Evolutionary conservation across 2,329 filamentous ascomycete species (phyloP), one percentile per base, ranked within the genome.

Genomic region (Cordyceps farinosa): DNA sequence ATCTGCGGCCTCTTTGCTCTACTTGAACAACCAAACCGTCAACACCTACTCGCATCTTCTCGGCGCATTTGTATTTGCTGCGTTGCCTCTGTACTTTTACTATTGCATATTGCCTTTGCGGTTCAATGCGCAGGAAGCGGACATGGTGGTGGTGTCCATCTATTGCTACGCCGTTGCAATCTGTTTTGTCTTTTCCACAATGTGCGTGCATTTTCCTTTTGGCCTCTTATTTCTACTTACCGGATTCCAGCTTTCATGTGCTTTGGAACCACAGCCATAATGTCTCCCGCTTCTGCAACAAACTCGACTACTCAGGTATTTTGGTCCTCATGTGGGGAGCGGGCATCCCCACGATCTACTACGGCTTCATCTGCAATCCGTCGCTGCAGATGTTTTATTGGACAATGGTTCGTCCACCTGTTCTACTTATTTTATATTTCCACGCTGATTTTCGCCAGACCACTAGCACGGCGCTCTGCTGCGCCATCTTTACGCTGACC

Each of bases 291-390:
- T 60, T 54, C 32, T 64, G 55, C 38, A 64, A 64, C 32, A 60
- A 48, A 27, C 59, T 61, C 22, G 54, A 63, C 29, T 63, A 63
- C 27, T 6, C 60, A 3, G 62, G 62, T 22, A 64, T 64, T 13
- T 42, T 61, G 17, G 27, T 64, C 6, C 62, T 64, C 5, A 60
- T 64, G 50, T 64, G 62, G 62, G 62, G 56, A 30, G 56, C 50
- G 0, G 62, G 50, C 13, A 56, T 64, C 30, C 62, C 62, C 2
- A 61, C 56, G 4, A 64, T 64, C 29, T 61, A 64, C 57, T 64
- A 64, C 22, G 67, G 66, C 15, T 68, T 68, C 34, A 47, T 66
- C 7, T 68, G 67, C 55, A 61, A 68, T 40, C 62, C 40, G 22
- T 7, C 61, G 15, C 11, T 40, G 67, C 17, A 55, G 52, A 6